A percentile compares a stretch with the other conserved stretches of the same genome.
These are phyloP conservation scores for Millerozyma acaciae DNA, from an alignment of 805 yeast species.

Conservation along the genomic window DNA sequence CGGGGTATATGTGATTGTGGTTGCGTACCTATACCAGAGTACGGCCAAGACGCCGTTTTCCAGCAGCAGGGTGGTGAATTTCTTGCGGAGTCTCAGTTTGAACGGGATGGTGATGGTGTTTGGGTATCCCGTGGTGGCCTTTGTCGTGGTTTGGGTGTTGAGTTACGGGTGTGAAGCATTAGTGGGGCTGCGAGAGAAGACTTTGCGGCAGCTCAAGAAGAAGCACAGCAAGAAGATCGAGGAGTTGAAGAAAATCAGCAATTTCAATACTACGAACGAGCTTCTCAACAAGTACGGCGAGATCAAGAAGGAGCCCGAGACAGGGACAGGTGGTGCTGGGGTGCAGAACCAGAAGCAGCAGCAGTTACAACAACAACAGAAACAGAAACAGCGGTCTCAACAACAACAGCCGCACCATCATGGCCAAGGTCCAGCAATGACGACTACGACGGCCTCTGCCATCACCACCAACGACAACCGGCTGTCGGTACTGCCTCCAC, in stretches of 20 bases:
- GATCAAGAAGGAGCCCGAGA: slow-evolving; percentile 5
- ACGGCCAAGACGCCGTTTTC: slow-evolving; percentile 13
- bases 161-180: slow-evolving; percentile 15
- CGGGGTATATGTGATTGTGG: slow-evolving; percentile 19
- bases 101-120: slow-evolving; percentile 15
- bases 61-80: slow-evolving; percentile 18
- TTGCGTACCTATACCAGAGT: slow-evolving; percentile 19
- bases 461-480: too few relatives aligned
- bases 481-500: too few relatives aligned
- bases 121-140: slow-evolving; percentile 21
- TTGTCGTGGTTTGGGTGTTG: slow-evolving; percentile 14
- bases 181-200: slow-evolving; percentile 18
- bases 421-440: too few relatives aligned
- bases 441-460: too few relatives aligned
- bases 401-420: too few relatives aligned
- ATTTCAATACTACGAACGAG: slow-evolving; percentile 72
- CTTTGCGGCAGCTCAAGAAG: slow-evolving; percentile 29
- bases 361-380: neutral
- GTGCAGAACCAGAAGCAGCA: too few relatives aligned
- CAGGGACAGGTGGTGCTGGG: neutral
- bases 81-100: slow-evolving; percentile 22
- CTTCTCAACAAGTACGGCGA: slow-evolving; percentile 54
- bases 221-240: slow-evolving; percentile 55
- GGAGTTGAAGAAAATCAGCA: slow-evolving; percentile 66
- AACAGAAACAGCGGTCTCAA: neutral